These are phyloP conservation scores for Mortierella sp. DNA, from an alignment of 371 early-diverging fungal species.

Conservation along the genomic window DNA sequence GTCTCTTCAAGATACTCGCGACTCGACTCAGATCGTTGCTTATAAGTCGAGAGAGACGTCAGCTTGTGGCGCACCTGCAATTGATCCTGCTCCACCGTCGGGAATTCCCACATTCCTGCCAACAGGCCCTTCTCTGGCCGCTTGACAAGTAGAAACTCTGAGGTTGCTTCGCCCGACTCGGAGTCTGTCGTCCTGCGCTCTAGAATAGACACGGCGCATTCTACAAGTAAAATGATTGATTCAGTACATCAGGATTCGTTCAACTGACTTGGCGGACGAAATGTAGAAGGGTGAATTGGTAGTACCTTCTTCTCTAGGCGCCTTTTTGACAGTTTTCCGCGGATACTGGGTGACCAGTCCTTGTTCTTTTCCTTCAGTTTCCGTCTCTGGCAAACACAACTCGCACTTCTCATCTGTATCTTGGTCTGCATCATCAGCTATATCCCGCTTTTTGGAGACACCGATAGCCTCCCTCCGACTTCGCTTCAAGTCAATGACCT, in stretches of 20 bases:
- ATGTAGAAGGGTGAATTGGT: not conserved
- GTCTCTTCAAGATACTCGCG: slow-evolving; percentile 53
- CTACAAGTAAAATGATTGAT: slow-evolving; percentile 29
- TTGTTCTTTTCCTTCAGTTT: slow-evolving; percentile 33
- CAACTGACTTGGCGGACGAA: not conserved
- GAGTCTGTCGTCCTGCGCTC: slow-evolving; percentile 47
- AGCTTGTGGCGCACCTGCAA: slow-evolving; percentile 15
- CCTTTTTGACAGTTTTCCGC: slow-evolving; percentile 71
- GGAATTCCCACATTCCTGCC: slow-evolving; percentile 89
- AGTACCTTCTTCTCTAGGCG: slow-evolving; percentile 75
- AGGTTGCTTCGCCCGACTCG: slow-evolving; percentile 12
- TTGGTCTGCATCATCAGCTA: not conserved
- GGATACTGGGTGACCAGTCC: slow-evolving; percentile 70
- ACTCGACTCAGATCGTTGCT: slow-evolving; percentile 57
- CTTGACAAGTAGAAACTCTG: slow-evolving; percentile 69
- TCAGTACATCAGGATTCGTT: not conserved
- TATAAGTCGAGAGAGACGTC: slow-evolving; percentile 51
- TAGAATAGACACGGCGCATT: slow-evolving; percentile 74
- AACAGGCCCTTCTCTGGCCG: slow-evolving; percentile 75
- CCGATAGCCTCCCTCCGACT: slow-evolving; percentile 45
- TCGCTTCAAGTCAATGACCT: slow-evolving; percentile 35
- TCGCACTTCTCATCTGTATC: slow-evolving; percentile 18
- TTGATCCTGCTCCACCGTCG: slow-evolving; percentile 64
- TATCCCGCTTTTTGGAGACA: slow-evolving; percentile 11
- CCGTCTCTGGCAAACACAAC: slow-evolving; percentile 35